Conservation (phyloP, 352 stramenopile species). For the Thraustotheca clavata region DNA sequence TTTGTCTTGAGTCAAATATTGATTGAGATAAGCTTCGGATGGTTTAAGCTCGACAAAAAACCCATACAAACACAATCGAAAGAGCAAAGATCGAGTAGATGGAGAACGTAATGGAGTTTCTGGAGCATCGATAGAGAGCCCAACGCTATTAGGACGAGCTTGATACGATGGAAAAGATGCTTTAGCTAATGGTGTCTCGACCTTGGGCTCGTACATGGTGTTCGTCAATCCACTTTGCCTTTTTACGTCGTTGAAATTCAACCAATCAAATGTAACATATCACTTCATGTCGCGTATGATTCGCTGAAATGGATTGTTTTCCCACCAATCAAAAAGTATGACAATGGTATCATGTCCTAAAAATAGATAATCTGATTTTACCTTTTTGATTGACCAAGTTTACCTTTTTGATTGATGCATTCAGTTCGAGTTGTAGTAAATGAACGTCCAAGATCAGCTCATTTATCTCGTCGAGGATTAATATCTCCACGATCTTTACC, state of each 20-base stretch:
- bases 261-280: background rate
- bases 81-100: background rate
- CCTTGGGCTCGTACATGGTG: background rate
- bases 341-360: background rate
- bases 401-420: background rate
- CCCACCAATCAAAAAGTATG: too few species aligned
- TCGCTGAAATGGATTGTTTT: constrained; percentile 2
- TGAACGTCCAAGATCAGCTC: constrained; percentile 15
- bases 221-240: background rate
- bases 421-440: background rate
- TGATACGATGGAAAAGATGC: too few species aligned
- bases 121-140: background rate
- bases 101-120: background rate
- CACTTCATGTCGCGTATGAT: background rate
- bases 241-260: background rate
- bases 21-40: constrained; percentile 19
- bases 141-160: background rate
- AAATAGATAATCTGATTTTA: background rate
- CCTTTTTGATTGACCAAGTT: background rate
- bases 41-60: constrained; percentile 23
- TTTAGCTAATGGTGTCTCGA: too few species aligned
- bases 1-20: constrained; percentile 15
- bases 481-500: background rate
- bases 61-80: constrained; percentile 16
- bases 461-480: constrained; percentile 3